Conservation (phyloP, 768 basidiomycete species). For the Lentinula sp. region DNA sequence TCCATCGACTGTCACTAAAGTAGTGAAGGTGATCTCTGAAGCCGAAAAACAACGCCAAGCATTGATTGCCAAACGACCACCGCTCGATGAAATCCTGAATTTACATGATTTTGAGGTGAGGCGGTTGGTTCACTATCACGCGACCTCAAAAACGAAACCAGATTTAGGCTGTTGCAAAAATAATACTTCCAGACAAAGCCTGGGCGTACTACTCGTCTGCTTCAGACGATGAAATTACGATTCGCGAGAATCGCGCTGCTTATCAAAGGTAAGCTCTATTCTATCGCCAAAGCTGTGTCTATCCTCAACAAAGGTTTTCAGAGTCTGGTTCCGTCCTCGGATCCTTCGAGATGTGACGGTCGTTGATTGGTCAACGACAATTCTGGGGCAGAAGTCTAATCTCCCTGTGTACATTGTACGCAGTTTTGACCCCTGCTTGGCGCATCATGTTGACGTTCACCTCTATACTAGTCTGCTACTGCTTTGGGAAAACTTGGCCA, state of each 20-base stretch:
- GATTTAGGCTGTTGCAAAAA: slow-evolving; percentile 72
- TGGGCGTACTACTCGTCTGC: slow-evolving; percentile 98
- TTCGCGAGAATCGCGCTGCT: slow-evolving; percentile 84
- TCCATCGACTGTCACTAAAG: slow-evolving; percentile 55
- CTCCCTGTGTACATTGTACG: slow-evolving; percentile 81
- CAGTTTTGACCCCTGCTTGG: not conserved
- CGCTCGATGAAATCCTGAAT: slow-evolving; percentile 75
- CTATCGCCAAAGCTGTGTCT: not conserved
- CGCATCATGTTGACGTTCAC: not conserved
- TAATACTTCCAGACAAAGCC: slow-evolving; percentile 77
- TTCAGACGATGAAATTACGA: slow-evolving; percentile 90
- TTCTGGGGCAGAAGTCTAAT: slow-evolving; percentile 67
- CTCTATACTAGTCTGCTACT: slow-evolving; percentile 55
- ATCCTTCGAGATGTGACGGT: slow-evolving; percentile 77
- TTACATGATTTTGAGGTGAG: slow-evolving; percentile 91
- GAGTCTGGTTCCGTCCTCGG: slow-evolving; percentile 88
- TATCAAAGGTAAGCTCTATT: slow-evolving; percentile 63
- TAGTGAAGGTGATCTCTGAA: slow-evolving; percentile 56
- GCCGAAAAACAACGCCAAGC: slow-evolving; percentile 66
- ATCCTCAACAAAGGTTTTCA: slow-evolving; percentile 14
- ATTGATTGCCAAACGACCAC: slow-evolving; percentile 58
- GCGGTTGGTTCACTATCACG: not conserved
- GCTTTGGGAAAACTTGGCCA: slow-evolving; percentile 93
- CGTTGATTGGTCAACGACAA: slow-evolving; percentile 80
- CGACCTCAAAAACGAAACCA: not conserved